phyloP scores from a whole-genome alignment of 106 monocot genomes.

The Dendrobium chrysotoxum region DNA sequence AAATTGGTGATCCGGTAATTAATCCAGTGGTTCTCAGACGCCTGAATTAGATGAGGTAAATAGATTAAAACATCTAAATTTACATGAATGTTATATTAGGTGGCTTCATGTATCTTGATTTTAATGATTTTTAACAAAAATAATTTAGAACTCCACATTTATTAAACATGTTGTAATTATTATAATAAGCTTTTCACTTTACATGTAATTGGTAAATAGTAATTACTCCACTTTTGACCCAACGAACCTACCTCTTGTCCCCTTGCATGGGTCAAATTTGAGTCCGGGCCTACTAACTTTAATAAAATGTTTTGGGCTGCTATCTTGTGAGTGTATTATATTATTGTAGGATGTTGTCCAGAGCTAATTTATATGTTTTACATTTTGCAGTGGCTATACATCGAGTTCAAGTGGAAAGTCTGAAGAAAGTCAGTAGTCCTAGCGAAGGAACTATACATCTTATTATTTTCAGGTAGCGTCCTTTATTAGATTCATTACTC shows the following conservation, averaged over 20 bases:
- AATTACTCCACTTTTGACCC: background rate
- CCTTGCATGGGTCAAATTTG: background rate
- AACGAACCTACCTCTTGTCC: background rate
- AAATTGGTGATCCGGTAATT: background rate
- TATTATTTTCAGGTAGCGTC: background rate
- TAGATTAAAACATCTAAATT: background rate
- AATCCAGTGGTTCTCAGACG: background rate
- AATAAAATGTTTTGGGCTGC: background rate
- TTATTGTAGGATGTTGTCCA: background rate
- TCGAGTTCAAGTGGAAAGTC: background rate
- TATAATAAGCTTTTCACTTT: background rate
- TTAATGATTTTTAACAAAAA: background rate
- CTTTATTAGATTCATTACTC: background rate
- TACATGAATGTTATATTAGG: background rate
- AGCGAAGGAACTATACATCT: background rate
- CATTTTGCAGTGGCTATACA: background rate
- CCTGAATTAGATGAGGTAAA: slow-evolving; percentile 1
- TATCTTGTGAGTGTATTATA: background rate
- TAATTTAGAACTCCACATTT: background rate
- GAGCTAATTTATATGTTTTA: background rate
- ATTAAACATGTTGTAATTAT: background rate
- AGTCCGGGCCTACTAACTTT: background rate
- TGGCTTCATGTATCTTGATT: background rate
- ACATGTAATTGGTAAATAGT: background rate
- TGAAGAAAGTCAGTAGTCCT: background rate